These are phyloP conservation scores for Cercospora janseana DNA, from an alignment of 2,329 filamentous ascomycete species.

Conservation along the genomic window DNA sequence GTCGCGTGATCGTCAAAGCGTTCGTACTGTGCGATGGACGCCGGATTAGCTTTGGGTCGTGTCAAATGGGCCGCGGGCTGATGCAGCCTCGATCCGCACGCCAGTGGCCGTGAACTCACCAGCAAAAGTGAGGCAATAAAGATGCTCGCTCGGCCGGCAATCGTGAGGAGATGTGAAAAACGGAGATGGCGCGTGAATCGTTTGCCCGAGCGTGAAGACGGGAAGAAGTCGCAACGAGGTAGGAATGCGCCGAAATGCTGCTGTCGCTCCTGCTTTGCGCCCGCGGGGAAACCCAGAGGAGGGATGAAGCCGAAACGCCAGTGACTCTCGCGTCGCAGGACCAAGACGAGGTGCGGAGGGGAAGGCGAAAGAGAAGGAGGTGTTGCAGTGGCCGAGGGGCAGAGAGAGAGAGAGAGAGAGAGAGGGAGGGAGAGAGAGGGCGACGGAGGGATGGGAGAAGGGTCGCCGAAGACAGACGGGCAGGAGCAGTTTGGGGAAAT, in stretches of 20 bases:
- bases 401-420: no score
- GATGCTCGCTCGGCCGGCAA: conserved; percentile 37
- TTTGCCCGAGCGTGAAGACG: no score
- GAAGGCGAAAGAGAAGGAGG: conserved; percentile 16
- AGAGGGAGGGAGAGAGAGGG: neutral
- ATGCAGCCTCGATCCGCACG: conserved; percentile 3
- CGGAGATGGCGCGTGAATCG: no score
- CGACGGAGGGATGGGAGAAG: neutral
- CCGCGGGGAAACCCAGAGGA: conserved; percentile 13
- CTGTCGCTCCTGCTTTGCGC: conserved; percentile 21
- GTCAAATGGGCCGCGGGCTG: conserved; percentile 6
- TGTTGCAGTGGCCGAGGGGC: no score
- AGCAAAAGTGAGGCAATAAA: conserved; percentile 31
- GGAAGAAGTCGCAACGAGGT: conserved; percentile 1
- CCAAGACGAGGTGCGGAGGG: conserved; percentile 9
- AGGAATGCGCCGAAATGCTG: conserved; percentile 11
- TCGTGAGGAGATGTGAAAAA: conserved; percentile 21
- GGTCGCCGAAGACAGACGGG: neutral
- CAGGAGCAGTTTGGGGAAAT: conserved; percentile 23
- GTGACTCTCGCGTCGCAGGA: conserved; percentile 14
- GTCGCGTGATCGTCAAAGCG: conserved; percentile 28
- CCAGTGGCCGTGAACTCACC: conserved; percentile 29
- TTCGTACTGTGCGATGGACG: conserved; percentile 17
- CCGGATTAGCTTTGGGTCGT: conserved; percentile 5
- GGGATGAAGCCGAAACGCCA: conserved; percentile 13